These are phyloP conservation scores for Alternaria infectoria DNA, from an alignment of 2,329 filamentous ascomycete genomes.

Conservation along the genomic window DNA sequence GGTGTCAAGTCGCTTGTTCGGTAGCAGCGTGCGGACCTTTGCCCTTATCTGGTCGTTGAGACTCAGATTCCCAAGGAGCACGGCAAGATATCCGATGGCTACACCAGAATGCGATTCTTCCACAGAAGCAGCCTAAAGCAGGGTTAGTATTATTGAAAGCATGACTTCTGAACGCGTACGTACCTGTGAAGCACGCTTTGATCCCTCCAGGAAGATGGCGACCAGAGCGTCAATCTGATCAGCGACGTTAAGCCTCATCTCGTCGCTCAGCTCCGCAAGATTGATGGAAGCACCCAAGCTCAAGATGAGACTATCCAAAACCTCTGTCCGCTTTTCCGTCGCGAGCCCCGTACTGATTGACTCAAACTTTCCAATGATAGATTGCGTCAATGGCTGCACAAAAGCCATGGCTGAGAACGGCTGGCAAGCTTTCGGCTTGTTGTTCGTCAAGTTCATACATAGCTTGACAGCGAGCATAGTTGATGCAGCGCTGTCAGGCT, in stretches of 20 bases:
- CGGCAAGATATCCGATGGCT: slow-evolving; percentile 82
- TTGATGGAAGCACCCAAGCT: slow-evolving; percentile 86
- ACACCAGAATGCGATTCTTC: slow-evolving; percentile 81
- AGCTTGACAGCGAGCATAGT: slow-evolving; percentile 67
- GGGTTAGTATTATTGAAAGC: slow-evolving; percentile 18
- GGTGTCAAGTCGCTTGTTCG: slow-evolving; percentile 55
- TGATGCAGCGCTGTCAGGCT: slow-evolving; percentile 19
- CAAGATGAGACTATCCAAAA: slow-evolving; percentile 75
- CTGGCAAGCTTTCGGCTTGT: slow-evolving; percentile 71
- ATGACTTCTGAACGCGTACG: slow-evolving; percentile 35
- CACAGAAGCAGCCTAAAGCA: slow-evolving; percentile 57
- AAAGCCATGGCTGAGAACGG: slow-evolving; percentile 66
- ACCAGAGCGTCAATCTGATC: slow-evolving; percentile 64
- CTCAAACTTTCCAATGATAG: slow-evolving; percentile 36
- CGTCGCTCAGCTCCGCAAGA: slow-evolving; percentile 76
- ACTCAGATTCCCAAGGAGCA: slow-evolving; percentile 82
- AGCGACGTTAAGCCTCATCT: slow-evolving; percentile 53
- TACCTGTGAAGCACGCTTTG: slow-evolving; percentile 72
- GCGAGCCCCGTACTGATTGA: slow-evolving; percentile 35
- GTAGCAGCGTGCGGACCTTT: slow-evolving; percentile 52
- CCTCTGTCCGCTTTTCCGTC: slow-evolving; percentile 60
- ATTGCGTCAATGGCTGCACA: slow-evolving; percentile 49
- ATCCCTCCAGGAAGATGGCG: slow-evolving; percentile 70
- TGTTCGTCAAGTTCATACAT: slow-evolving; percentile 85
- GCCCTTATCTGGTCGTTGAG: slow-evolving; percentile 58